Base-by-base conservation (phyloP, 257 asterid species). In the Mitragyna speciosa region DNA sequence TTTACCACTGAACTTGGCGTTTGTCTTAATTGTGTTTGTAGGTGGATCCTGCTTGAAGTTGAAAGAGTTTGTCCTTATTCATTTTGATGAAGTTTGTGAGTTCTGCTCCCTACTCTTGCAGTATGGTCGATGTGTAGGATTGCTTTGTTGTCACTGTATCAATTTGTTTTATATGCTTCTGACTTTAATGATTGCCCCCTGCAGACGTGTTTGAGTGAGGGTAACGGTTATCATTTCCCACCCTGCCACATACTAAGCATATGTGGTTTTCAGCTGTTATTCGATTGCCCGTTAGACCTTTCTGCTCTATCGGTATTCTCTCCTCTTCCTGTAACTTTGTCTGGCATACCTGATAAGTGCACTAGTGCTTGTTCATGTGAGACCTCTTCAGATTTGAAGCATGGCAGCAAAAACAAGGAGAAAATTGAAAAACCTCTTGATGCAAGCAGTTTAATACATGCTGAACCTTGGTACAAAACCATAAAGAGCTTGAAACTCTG, bases 141-240 rank as follows among this genome's bases (percentile, higher is more conserved):
- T 49, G 7, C 65, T n/a, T 19, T 70, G 16, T 78, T 51, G 17
- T 54, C 59, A 36, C 3, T 63, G 65, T 73, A 28, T 43, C 39
- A 17, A 15, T 52, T 70, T 51, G 33, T 36, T 26, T 71, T 17
- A 36, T 66, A 33, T n/a, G 12, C 73, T 63, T 67, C 75, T 61
- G 77, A 72, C 70, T 49, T 26, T 70, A 76, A 76, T 78, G 68
- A 64, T 73, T 45, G 63, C 73, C 2, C 48, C 1, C 74, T 89
- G 90, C 94, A 92, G 97, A 90, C 92, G 51, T 94, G 97, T 86
- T 89, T 94, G 86, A 94, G 92, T 64, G 89, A 89, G 80, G 98
- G 97, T 79, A 85, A 79, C 74, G 97, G 96, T 22, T 91, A 79
- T 65, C 83, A 93, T 80, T 92, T 90, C 86, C 98, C 98, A 16